phyloP scores from a whole-genome alignment of 2,329 filamentous ascomycete genomes.

The Fusarium dimerum region DNA sequence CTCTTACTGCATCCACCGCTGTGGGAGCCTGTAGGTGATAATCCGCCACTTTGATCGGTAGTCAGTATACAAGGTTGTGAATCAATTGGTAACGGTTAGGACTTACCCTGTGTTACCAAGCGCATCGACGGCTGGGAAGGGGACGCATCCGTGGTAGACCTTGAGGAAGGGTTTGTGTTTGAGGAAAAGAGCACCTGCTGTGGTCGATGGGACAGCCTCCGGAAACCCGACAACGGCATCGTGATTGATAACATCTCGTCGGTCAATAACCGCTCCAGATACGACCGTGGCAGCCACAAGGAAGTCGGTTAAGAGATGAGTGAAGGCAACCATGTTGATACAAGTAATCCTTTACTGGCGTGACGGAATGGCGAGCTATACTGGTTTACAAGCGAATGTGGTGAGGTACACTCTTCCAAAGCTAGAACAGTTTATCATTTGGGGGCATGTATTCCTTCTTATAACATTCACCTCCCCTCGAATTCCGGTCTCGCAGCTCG shows the following conservation, averaged over 20 bases:
- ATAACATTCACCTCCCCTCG: too few species aligned
- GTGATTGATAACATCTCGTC: conserved; percentile 32
- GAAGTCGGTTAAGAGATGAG: conserved; percentile 21
- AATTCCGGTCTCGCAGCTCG: too few species aligned
- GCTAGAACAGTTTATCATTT: too few species aligned
- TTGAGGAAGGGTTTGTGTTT: conserved; percentile 38
- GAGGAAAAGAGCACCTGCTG: conserved; percentile 31
- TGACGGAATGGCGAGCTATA: neutral
- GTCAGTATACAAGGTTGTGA: conserved; percentile 1
- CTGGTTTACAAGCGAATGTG: neutral
- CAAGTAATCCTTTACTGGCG: neutral
- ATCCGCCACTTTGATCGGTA: conserved; percentile 31
- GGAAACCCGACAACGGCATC: conserved; percentile 35
- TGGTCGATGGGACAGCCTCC: conserved; percentile 32
- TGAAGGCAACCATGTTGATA: conserved; percentile 21
- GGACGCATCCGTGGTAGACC: conserved; percentile 63
- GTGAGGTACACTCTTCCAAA: too few species aligned
- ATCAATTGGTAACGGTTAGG: neutral
- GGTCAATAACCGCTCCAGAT: conserved; percentile 26
- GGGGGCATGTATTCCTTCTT: too few species aligned
- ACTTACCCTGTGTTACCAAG: conserved; percentile 50
- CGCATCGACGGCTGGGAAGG: conserved; percentile 62
- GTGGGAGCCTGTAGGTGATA: conserved; percentile 32
- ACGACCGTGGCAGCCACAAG: conserved; percentile 17
- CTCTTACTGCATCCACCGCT: conserved; percentile 36